Conservation (phyloP, 2,329 filamentous ascomycete genomes). For the Trichoderma hamatum region DNA sequence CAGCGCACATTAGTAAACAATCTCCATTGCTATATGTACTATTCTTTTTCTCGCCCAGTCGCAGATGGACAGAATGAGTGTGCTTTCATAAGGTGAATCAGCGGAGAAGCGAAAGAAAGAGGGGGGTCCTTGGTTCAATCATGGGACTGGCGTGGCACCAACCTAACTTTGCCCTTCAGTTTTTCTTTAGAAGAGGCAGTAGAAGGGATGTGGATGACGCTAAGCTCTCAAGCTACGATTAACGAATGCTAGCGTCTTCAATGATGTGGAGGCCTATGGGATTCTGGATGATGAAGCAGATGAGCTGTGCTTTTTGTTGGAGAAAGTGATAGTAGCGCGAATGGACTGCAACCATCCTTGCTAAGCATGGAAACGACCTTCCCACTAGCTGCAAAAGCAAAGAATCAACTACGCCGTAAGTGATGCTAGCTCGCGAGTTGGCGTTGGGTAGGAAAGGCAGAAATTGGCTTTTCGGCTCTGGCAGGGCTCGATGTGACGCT, state of each 20-base stretch:
- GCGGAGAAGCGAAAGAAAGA: not conserved
- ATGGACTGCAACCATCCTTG: not conserved
- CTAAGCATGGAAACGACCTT: not conserved
- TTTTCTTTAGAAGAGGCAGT: slow-evolving; percentile 5
- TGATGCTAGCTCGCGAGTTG: not conserved
- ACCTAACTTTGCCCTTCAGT: not conserved
- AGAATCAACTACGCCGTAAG: not conserved
- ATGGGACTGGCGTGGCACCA: slow-evolving; percentile 16
- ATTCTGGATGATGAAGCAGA: slow-evolving; percentile 8
- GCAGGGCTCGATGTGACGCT: slow-evolving; percentile 14
- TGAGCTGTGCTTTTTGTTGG: slow-evolving; percentile 9
- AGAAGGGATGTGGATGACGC: slow-evolving; percentile 18
- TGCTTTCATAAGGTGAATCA: not conserved
- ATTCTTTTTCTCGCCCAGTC: not conserved
- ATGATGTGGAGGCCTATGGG: slow-evolving; percentile 16
- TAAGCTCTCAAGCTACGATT: slow-evolving; percentile 19
- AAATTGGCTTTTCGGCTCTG: slow-evolving; percentile 22
- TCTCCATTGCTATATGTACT: not conserved
- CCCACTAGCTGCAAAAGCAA: not conserved
- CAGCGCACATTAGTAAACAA: not conserved
- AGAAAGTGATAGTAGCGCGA: not conserved
- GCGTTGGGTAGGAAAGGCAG: slow-evolving; percentile 15
- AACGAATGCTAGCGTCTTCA: slow-evolving; percentile 10
- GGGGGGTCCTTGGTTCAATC: slow-evolving; percentile 14
- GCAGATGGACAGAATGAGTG: not conserved